Base-by-base conservation (phyloP, 2,329 filamentous ascomycete genomes). In the Scopulariopsis brevicaulis region DNA sequence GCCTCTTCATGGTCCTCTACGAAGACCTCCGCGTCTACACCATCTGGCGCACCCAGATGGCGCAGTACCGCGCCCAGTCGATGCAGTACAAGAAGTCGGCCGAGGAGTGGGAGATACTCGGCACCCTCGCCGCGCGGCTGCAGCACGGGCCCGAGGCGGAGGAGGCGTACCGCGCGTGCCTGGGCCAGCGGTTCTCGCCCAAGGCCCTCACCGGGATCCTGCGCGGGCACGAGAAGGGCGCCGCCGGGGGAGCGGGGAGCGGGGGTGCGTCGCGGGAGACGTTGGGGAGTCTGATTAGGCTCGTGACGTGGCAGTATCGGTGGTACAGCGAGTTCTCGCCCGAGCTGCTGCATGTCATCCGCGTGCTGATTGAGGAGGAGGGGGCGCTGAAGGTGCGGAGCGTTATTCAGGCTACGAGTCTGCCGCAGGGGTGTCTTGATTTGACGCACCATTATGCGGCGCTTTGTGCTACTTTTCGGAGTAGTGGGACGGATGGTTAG, bases 301-400 rank as follows among this genome's bases (percentile, higher is more conserved):
- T 99, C 50, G 90, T 97, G 37, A 94, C 93, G 14, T 99, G 94
- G 94, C 94, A 99, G 74, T 99, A 96, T 74, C 82, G 94, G 64
- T 99, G 94, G 94, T 99, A 99, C 75, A 96, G 92, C 59, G 94
- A 99, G 81, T 99, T 99, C 74, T 96, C 92, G 20, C 94, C 94
- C 0, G 86, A 92, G 63, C 80, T 99, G 51, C 81, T 99, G 57
- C 90, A 86, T 71, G 87, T 89, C 3, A 89, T 97, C 66, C 86
- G 94, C 61, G 91, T 89, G 63, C 78, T 99, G 63, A 99, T 99
- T 68, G 94, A 97, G 73, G 92, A 96, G 64, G 94, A 99, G 73
- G 94, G 94, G 59, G 93, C 93, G 1, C 90, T 99, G 71, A 99
- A 99, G 74, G 89, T 99, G 58, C 83, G 94, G 68, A 96, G 91